Percentiles rank a stretch among this genome's conserved stretches.
These are phyloP conservation scores for Alternaria sp. DNA, from an alignment of 2,329 filamentous ascomycete genomes.

Conservation along the genomic window DNA sequence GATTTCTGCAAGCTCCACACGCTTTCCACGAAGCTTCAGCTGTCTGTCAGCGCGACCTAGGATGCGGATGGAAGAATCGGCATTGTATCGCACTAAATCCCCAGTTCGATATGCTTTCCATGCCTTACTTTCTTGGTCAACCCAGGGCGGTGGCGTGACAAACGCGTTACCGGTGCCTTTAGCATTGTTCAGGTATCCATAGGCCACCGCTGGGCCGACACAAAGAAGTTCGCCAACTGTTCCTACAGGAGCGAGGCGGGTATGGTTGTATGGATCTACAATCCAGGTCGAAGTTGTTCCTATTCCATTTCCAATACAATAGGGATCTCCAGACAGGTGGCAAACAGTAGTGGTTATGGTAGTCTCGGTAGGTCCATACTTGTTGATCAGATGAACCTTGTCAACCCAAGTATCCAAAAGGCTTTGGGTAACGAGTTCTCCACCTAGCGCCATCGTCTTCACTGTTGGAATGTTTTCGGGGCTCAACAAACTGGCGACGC, in stretches of 20 bases:
- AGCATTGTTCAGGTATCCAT: slow-evolving; percentile 25
- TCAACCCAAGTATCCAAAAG: neutral
- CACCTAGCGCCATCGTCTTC: neutral
- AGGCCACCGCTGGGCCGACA: slow-evolving; percentile 23
- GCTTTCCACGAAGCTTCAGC: slow-evolving; percentile 36
- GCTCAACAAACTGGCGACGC: neutral
- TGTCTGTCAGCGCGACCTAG: slow-evolving; percentile 33
- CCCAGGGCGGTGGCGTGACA: neutral
- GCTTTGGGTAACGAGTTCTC: neutral
- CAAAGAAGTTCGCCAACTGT: slow-evolving; percentile 33
- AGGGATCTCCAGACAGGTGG: neutral
- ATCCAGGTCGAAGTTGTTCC: neutral
- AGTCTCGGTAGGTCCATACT: neutral
- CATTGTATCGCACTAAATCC: slow-evolving; percentile 28
- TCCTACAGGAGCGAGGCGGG: slow-evolving; percentile 24
- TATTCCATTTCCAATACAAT: neutral
- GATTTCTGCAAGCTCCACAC: slow-evolving; percentile 39
- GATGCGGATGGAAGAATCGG: slow-evolving; percentile 26
- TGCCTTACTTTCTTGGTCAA: neutral
- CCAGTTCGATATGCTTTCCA: slow-evolving; percentile 36
- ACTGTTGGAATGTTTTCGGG: neutral
- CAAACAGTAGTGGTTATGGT: neutral
- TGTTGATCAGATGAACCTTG: neutral
- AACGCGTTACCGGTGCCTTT: slow-evolving; percentile 22
- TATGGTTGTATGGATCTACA: neutral